A percentile compares a stretch with the other conserved stretches of the same genome.
Conservation (phyloP, 129 eudicot species). For the Centaurea solstitialis region DNA sequence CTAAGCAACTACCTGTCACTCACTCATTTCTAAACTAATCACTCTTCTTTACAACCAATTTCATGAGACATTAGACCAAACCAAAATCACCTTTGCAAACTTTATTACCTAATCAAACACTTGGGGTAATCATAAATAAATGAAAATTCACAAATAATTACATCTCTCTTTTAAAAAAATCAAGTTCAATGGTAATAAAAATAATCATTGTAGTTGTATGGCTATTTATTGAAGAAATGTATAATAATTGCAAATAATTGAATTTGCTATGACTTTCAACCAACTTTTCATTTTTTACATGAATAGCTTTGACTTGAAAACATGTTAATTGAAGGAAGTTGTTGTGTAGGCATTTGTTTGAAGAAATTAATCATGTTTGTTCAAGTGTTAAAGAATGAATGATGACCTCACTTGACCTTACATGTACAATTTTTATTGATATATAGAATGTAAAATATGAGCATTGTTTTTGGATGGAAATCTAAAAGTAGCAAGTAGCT, state of each 20-base stretch:
- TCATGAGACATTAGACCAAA: not conserved
- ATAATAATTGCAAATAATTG: not conserved
- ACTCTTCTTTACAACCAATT: not conserved
- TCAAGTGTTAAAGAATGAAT: no score
- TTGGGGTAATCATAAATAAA: no score
- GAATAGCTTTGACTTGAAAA: not conserved
- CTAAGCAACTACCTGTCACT: constrained; percentile 39
- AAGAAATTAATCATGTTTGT: no score
- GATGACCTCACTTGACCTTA: no score
- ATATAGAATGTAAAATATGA: no score
- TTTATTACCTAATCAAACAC: no score
- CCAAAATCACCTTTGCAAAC: no score
- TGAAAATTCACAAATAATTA: no score
- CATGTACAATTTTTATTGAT: no score
- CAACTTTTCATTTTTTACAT: not conserved
- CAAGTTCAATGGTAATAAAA: not conserved
- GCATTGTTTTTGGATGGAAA: no score
- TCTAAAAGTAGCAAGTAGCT: no score
- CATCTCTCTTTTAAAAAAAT: not conserved
- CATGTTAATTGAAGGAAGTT: not conserved
- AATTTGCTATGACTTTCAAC: not conserved
- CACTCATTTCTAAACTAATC: not conserved
- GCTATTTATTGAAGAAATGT: not conserved
- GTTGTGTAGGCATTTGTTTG: not conserved
- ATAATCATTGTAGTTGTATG: not conserved